Conservation (phyloP, 1,139 yeast species). For the Magnusiomyces clavatus region DNA sequence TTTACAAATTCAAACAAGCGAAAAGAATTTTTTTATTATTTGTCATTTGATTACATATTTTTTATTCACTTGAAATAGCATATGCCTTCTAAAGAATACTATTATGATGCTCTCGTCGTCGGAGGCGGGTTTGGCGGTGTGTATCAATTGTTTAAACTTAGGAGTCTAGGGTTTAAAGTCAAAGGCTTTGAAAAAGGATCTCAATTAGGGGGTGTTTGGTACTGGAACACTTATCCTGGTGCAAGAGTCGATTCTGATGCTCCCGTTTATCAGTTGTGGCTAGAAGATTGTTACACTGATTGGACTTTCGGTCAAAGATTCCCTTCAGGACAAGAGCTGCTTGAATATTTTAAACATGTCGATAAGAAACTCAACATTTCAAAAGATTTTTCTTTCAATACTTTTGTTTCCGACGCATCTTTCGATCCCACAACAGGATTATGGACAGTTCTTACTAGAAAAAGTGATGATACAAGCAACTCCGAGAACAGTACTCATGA, state of each 20-base stretch:
- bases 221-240: constrained; percentile 46
- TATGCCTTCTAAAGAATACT: background rate
- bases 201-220: constrained; percentile 50
- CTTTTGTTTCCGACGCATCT: constrained; percentile 29
- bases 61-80: background rate
- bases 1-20: no score
- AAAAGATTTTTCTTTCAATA: constrained; percentile 31
- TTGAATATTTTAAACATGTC: constrained; percentile 39
- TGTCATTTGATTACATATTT: no score
- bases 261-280: constrained; percentile 45
- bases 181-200: constrained; percentile 40
- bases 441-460: constrained; percentile 36
- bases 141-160: constrained; percentile 31
- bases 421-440: constrained; percentile 32
- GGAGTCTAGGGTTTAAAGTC: constrained; percentile 33
- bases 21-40: no score
- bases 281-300: constrained; percentile 37
- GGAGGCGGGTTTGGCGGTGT: constrained; percentile 48
- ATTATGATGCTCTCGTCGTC: constrained; percentile 33
- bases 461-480: constrained; percentile 7
- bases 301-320: constrained; percentile 38
- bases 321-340: constrained; percentile 45
- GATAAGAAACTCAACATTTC: constrained; percentile 35
- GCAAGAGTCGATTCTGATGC: constrained; percentile 44
- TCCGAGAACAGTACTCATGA: background rate